These are phyloP conservation scores for Eragrostis curvula DNA, from an alignment of 176 grass and related monocot species.

Conservation along the genomic window DNA sequence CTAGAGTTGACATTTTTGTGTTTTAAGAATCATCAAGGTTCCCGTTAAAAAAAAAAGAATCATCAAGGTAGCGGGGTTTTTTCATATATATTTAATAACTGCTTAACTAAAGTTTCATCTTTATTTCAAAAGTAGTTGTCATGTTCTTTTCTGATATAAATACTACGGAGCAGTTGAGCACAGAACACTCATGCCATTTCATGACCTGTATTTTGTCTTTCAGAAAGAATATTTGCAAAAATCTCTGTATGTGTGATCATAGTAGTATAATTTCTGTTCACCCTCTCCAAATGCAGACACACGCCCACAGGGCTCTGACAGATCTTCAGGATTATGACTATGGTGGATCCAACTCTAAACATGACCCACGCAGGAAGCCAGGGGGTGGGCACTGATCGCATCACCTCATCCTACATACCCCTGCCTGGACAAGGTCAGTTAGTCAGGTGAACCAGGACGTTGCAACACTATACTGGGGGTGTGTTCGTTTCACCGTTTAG, in stretches of 20 bases:
- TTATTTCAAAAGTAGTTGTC: neutral
- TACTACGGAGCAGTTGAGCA: neutral
- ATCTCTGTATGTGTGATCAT: neutral
- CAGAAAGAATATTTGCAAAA: neutral
- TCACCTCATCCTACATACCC: neutral
- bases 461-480: no score
- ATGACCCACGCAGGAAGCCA: constrained; percentile 70
- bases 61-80: no score
- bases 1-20: neutral
- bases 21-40: no score
- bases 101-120: neutral
- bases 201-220: neutral
- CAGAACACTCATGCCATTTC: neutral
- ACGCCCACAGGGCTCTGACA: constrained; percentile 42
- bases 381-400: constrained; percentile 49
- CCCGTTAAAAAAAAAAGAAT: no score
- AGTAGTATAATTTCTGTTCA: neutral
- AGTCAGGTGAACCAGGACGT: neutral
- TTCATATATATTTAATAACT: no score
- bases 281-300: constrained; percentile 27
- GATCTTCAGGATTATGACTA: constrained; percentile 80
- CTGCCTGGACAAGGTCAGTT: neutral
- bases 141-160: neutral
- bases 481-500: no score
- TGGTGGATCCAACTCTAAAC: constrained; percentile 70